Evolutionary conservation across 345 rosid species (phyloP).

Genomic region (Citrus cavaleriei): DNA sequence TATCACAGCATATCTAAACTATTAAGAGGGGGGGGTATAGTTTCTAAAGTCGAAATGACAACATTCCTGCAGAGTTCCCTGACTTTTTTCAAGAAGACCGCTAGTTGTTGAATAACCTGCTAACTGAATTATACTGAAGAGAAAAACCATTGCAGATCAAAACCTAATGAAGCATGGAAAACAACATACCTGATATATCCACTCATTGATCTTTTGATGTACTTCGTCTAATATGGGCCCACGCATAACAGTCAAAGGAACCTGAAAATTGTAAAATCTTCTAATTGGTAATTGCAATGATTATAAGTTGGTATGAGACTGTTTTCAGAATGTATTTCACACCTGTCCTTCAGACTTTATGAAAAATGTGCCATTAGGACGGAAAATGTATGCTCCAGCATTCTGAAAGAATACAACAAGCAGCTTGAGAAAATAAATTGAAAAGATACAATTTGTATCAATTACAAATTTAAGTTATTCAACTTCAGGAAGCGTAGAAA

Average conservation of each 20-base stretch:
- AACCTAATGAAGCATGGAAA: neutral
- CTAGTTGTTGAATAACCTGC: neutral
- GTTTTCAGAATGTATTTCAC: slow-evolving; percentile 15
- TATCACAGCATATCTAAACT: neutral
- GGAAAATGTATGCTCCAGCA: slow-evolving; percentile 90
- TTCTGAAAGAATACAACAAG: neutral
- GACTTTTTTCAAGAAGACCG: neutral
- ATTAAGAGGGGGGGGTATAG: too few species aligned
- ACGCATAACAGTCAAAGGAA: slow-evolving; percentile 51
- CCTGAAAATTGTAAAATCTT: slow-evolving; percentile 31
- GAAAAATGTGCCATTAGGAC: slow-evolving; percentile 61
- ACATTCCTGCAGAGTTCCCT: slow-evolving; percentile 1
- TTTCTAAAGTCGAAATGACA: neutral
- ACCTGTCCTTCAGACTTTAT: slow-evolving; percentile 58
- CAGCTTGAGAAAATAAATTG: neutral
- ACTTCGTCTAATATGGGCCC: slow-evolving; percentile 90
- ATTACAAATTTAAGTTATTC: slow-evolving; percentile 3
- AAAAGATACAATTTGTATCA: neutral
- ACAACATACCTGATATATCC: slow-evolving; percentile 79
- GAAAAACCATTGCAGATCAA: neutral
- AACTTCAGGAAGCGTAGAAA: neutral
- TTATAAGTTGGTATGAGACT: slow-evolving; percentile 4
- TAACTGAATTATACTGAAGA: neutral
- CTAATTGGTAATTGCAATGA: slow-evolving; percentile 1
- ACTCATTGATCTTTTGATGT: slow-evolving; percentile 62